These are phyloP conservation scores for Septoria petroselini DNA, from an alignment of 2,329 filamentous ascomycete genomes.

Conservation along the genomic window DNA sequence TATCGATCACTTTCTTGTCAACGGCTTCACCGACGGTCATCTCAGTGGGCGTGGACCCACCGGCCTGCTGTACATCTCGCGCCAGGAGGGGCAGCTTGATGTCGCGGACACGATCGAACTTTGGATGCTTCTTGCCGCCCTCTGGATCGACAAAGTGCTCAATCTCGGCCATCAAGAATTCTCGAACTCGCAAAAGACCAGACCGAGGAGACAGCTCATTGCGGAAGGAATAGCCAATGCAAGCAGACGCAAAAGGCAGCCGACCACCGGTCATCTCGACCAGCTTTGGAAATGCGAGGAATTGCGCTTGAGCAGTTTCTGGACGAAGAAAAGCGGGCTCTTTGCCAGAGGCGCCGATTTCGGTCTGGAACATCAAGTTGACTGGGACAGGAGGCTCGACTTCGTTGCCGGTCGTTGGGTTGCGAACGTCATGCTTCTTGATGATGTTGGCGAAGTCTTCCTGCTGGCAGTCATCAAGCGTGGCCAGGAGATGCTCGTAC, in stretches of 20 bases:
- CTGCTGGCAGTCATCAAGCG: constrained; percentile 92
- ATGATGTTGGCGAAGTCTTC: constrained; percentile 83
- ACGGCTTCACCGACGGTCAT: constrained; percentile 86
- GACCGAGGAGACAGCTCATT: constrained; percentile 95
- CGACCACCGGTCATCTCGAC: constrained; percentile 92
- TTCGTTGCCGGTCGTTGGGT: constrained; percentile 73
- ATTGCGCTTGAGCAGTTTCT: constrained; percentile 97
- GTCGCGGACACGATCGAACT: constrained; percentile 81
- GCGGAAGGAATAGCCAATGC: constrained; percentile 95
- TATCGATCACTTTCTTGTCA: constrained; percentile 77
- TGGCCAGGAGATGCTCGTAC: constrained; percentile 86
- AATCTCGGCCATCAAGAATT: constrained; percentile 98
- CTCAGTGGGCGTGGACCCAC: constrained; percentile 71
- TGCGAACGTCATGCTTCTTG: constrained; percentile 85
- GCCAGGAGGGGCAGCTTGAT: constrained; percentile 81
- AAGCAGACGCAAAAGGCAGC: constrained; percentile 97
- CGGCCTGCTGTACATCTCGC: constrained; percentile 78
- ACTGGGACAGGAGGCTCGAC: constrained; percentile 81
- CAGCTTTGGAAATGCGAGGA: constrained; percentile 93
- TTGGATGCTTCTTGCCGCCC: constrained; percentile 87
- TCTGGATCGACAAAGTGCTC: constrained; percentile 97
- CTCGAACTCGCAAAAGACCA: constrained; percentile 87
- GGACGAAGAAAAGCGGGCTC: constrained; percentile 81
- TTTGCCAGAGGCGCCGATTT: constrained; percentile 89
- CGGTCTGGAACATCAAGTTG: constrained; percentile 98